Evolutionary conservation across 2,329 filamentous ascomycete species (phyloP), one percentile per base, ranked within the genome.

Genomic region (Pseudocercospora cruenta): DNA sequence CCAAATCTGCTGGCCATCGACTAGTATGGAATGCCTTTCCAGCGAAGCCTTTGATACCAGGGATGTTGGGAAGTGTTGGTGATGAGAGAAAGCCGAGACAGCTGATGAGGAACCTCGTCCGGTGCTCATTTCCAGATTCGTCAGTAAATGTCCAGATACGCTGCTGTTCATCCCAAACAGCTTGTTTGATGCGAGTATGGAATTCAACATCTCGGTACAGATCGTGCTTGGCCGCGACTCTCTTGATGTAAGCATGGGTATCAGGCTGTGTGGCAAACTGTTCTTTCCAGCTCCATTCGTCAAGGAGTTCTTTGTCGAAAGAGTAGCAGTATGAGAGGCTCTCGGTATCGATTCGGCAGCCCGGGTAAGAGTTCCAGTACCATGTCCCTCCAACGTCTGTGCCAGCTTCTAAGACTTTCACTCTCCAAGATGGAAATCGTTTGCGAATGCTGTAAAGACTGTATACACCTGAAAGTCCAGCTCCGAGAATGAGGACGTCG

Each of bases 151-250:
- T 54, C 68, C 68, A 70, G 21, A 65, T 19, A 24, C 66, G 43
- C 19, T 58, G 26, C 26, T 58, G 19, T 12, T 68, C 62, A 12
- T 63, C 22, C 61, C 64, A 70, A 31, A 55, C 16, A 28, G 68
- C 68, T 9, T 45, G 57, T 67, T 70, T 62, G 5, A 88, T 85
- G 9, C 84, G 81, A 0, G 84, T 86, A 65, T 87, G 82, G 75
- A 87, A 88, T 1, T 82, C 78, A 19, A 81, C 82, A 63, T 88
- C 85, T 69, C 87, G 87, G 72, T 83, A 85, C 24, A 89, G 75
- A 28, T 82, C 77, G 7, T 87, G 70, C 4, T 84, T 80, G 59
- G 84, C 82, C 60, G 87, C 86, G 12, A 88, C 82, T 45, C 87
- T 84, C 21, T 85, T 81, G 70, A 89, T 88, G 72, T 89, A 89